These are phyloP conservation scores for Tylopilus sp. DNA, from an alignment of 768 basidiomycete species.

Conservation along the genomic window DNA sequence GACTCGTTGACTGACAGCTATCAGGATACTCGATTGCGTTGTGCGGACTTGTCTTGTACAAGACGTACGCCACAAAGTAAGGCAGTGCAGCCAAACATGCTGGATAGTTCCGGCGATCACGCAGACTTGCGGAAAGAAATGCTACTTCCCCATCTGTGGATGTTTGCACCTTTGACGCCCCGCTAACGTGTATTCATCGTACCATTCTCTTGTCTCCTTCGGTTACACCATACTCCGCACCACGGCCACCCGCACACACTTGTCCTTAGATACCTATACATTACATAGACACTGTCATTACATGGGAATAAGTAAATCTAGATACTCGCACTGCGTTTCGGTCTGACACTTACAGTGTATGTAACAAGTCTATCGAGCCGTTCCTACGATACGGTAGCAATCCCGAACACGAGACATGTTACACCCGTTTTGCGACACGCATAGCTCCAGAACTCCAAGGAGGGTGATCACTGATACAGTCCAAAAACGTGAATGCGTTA, in stretches of 20 bases:
- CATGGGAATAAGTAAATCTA: too few species aligned
- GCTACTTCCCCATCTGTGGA: not conserved
- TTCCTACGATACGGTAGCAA: too few species aligned
- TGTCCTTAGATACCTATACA: conserved; percentile 2
- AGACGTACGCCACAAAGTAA: conserved; percentile 65
- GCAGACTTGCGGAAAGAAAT: not conserved
- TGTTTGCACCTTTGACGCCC: not conserved
- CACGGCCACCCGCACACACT: too few species aligned
- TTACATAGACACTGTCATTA: too few species aligned
- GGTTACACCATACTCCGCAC: too few species aligned
- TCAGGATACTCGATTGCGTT: conserved; percentile 87
- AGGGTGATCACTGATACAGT: not conserved
- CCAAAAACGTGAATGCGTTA: not conserved
- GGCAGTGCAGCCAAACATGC: not conserved
- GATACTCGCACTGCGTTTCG: too few species aligned
- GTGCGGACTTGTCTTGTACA: conserved; percentile 80
- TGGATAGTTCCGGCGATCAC: not conserved
- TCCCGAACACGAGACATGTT: too few species aligned
- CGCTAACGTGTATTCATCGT: not conserved
- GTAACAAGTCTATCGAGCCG: too few species aligned
- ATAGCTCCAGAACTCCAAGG: not conserved
- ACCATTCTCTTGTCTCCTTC: not conserved
- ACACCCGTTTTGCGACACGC: not conserved
- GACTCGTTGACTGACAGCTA: not conserved
- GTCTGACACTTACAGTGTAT: too few species aligned